phyloP scores from a whole-genome alignment of 176 grass and related monocot species.

The Cenchrus americanus region DNA sequence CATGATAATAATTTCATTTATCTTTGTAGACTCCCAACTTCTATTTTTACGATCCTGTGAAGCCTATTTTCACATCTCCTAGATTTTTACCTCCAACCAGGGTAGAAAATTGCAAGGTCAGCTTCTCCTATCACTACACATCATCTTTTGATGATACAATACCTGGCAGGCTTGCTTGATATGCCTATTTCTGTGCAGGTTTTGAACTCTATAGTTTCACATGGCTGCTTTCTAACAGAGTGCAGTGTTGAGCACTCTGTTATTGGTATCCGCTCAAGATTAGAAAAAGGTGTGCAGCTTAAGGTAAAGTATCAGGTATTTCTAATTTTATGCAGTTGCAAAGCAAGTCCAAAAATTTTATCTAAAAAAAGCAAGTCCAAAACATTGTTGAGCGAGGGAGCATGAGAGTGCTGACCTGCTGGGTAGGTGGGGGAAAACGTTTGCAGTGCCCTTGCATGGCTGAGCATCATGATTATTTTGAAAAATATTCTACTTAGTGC shows the following conservation, averaged over 20 bases:
- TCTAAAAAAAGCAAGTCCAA: not conserved
- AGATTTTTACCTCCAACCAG: constrained; percentile 80
- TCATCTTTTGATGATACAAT: not conserved
- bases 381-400: not conserved
- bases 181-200: constrained; percentile 50
- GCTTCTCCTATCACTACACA: not conserved
- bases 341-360: not conserved
- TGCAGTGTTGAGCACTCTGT: constrained; percentile 77
- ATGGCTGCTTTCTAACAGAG: constrained; percentile 79
- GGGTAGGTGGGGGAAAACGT: not conserved
- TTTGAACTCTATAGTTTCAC: constrained; percentile 77
- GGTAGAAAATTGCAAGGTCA: constrained; percentile 79
- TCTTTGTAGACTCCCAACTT: constrained; percentile 66
- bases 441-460: not conserved
- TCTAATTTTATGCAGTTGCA: not conserved
- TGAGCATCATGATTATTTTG: not conserved
- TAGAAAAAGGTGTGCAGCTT: constrained; percentile 65
- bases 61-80: constrained; percentile 75
- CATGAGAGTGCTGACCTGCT: not conserved
- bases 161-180: constrained; percentile 23
- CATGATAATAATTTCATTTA: constrained; percentile 8
- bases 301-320: constrained; percentile 53
- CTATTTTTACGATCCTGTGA: constrained; percentile 78
- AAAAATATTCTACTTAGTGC: not conserved
- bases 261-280: constrained; percentile 74